Evolutionary conservation across 257 asterid species (phyloP).

Genomic region (Jaltomata sinuosa): DNA sequence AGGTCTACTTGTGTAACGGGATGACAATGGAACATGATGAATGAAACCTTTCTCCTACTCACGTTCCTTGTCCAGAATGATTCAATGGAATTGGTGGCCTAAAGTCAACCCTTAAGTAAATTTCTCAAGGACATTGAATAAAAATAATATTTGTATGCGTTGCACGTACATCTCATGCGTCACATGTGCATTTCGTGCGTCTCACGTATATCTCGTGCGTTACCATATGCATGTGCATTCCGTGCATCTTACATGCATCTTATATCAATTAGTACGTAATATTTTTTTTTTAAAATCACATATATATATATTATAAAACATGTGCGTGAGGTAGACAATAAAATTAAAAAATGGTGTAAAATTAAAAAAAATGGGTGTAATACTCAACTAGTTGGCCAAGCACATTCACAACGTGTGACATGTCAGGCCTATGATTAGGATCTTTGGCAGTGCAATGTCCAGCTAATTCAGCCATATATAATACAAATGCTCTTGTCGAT

Average conservation of each 20-base stretch:
- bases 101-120: not conserved
- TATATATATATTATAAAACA: too few species aligned
- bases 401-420: conserved; percentile 76
- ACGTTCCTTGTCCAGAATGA: not conserved
- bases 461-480: conserved; percentile 71
- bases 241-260: not conserved
- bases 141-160: not conserved
- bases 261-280: too few species aligned
- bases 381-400: conserved; percentile 38
- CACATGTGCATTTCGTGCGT: too few species aligned
- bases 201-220: not conserved
- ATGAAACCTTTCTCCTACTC: not conserved
- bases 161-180: too few species aligned
- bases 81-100: not conserved
- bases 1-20: not conserved
- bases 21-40: not conserved
- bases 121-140: not conserved
- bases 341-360: too few species aligned
- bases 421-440: conserved; percentile 76
- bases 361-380: conserved; percentile 11
- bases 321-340: not conserved
- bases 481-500: conserved; percentile 48
- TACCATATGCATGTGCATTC: too few species aligned
- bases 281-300: too few species aligned
- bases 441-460: conserved; percentile 80